Percentiles rank a stretch among this genome's conserved stretches.
Conservation (phyloP, 371 early-diverging fungal genomes). For the Circinella minor region DNA sequence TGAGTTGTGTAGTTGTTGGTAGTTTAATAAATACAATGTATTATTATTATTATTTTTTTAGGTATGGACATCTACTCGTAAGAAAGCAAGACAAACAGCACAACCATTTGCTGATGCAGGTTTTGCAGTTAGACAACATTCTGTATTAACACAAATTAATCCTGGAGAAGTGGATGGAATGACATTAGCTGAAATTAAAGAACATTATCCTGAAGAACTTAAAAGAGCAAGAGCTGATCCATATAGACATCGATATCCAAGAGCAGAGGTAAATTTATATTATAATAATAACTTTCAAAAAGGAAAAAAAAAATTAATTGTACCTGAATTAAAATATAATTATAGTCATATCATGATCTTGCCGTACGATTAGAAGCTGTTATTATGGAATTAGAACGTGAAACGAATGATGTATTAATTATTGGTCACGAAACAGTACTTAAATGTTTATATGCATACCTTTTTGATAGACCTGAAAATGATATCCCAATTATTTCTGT, state of each 20-base stretch:
- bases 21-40: too few species aligned
- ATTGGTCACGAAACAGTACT: slow-evolving; percentile 79
- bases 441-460: slow-evolving; percentile 73
- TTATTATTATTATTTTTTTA: slow-evolving; percentile 16
- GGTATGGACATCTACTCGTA: slow-evolving; percentile 81
- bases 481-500: slow-evolving; percentile 80
- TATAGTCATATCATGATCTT: slow-evolving; percentile 62
- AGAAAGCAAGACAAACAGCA: slow-evolving; percentile 73
- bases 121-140: slow-evolving; percentile 57
- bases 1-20: too few species aligned
- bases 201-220: slow-evolving; percentile 81
- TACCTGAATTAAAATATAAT: background rate
- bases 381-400: slow-evolving; percentile 77
- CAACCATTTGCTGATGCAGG: slow-evolving; percentile 60
- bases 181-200: slow-evolving; percentile 79
- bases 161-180: slow-evolving; percentile 87
- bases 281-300: background rate
- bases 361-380: slow-evolving; percentile 63
- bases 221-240: slow-evolving; percentile 60
- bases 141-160: slow-evolving; percentile 81
- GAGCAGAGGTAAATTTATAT: slow-evolving; percentile 61
- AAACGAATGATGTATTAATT: slow-evolving; percentile 76
- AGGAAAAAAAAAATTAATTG: background rate
- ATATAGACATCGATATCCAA: slow-evolving; percentile 75
- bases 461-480: slow-evolving; percentile 52